Conservation (phyloP, 192 early-diverging fungal species). For the Rhizophagus prolifer region DNA sequence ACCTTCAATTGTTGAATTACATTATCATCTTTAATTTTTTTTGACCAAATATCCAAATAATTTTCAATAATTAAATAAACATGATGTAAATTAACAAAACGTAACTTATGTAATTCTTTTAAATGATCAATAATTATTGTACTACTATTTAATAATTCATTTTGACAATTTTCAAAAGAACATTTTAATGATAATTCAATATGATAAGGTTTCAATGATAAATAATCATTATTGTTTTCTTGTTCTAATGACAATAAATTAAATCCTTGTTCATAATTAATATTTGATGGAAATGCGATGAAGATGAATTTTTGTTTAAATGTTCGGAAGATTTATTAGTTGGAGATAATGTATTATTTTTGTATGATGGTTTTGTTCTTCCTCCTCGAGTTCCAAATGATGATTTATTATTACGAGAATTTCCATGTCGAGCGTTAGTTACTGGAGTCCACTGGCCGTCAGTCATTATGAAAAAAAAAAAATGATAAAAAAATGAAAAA, state of each 20-base stretch:
- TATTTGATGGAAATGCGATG: background rate
- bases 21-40: constrained; percentile 42
- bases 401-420: background rate
- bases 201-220: constrained; percentile 49
- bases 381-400: background rate
- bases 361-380: background rate
- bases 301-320: background rate
- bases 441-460: background rate
- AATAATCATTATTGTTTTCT: constrained; percentile 15
- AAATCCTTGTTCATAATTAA: background rate
- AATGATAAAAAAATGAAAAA: background rate
- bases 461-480: background rate
- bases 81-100: constrained; percentile 72
- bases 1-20: constrained; percentile 31
- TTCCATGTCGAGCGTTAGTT: background rate
- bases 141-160: constrained; percentile 56
- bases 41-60: constrained; percentile 76
- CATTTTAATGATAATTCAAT: constrained; percentile 62
- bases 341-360: background rate
- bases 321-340: background rate
- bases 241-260: background rate
- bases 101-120: constrained; percentile 58
- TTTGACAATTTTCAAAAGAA: constrained; percentile 60
- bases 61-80: constrained; percentile 74
- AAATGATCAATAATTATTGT: constrained; percentile 66